These are phyloP conservation scores for Solioccasus polychromus DNA, from an alignment of 768 basidiomycete genomes.

Conservation along the genomic window DNA sequence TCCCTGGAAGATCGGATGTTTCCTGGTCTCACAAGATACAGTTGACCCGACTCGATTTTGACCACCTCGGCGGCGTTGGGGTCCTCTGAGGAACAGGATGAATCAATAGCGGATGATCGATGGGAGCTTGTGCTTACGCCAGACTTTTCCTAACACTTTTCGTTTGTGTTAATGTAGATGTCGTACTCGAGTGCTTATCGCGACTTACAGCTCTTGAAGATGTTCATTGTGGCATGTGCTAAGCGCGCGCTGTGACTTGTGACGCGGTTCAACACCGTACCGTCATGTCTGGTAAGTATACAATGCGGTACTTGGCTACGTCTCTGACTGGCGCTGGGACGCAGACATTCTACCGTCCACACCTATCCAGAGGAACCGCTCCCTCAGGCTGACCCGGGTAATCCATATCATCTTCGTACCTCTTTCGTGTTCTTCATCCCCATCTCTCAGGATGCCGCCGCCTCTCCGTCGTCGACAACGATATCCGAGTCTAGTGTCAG, in stretches of 20 bases:
- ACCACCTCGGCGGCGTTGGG: constrained; percentile 94
- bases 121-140: constrained; percentile 63
- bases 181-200: constrained; percentile 5
- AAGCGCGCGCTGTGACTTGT: constrained; percentile 23
- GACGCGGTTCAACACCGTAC: constrained; percentile 14
- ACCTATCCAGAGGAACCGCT: constrained; percentile 14
- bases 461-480: constrained; percentile 31
- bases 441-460: constrained; percentile 12
- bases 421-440: background rate
- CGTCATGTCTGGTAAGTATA: constrained; percentile 16
- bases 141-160: constrained; percentile 86
- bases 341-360: constrained; percentile 9
- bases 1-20: constrained; percentile 89
- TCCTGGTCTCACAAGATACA: constrained; percentile 88
- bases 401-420: background rate
- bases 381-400: constrained; percentile 14
- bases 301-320: too few species aligned
- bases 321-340: background rate
- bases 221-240: constrained; percentile 59
- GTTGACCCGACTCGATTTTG: constrained; percentile 87
- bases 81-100: constrained; percentile 59
- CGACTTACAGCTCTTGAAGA: constrained; percentile 75
- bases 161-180: constrained; percentile 19
- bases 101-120: constrained; percentile 19
- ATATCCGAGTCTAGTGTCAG: constrained; percentile 28